A percentile compares a stretch with the other conserved stretches of the same genome.
Evolutionary conservation across 2,329 filamentous ascomycete species (phyloP).

Genomic region (Diaporthe longicolla): DNA sequence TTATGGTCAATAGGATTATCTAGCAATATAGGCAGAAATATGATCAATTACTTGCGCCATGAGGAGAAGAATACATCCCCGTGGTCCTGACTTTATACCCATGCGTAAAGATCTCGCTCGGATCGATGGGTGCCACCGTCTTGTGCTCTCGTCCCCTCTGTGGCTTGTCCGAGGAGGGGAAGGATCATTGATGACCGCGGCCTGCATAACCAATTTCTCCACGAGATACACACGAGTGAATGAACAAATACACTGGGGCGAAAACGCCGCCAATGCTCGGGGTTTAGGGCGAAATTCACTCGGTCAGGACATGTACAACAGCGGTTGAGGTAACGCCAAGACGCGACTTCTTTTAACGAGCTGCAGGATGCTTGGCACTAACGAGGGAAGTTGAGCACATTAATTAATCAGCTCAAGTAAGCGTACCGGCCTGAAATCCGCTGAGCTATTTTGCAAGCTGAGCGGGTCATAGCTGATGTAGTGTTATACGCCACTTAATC

Average conservation of each 20-base stretch:
- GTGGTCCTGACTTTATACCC: neutral
- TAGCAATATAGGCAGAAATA: neutral
- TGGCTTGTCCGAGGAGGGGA: neutral
- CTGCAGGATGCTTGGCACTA: slow-evolving; percentile 7
- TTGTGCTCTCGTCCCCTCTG: neutral
- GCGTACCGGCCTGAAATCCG: too few relatives aligned
- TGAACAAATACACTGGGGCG: too few relatives aligned
- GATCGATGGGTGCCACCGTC: neutral
- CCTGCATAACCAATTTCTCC: neutral
- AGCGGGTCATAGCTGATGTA: too few relatives aligned
- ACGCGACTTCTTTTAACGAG: neutral
- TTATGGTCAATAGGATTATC: neutral
- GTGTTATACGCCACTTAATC: too few relatives aligned
- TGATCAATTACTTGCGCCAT: neutral
- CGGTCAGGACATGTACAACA: neutral
- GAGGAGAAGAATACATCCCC: neutral
- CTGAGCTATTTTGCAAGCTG: too few relatives aligned
- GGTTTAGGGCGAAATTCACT: neutral
- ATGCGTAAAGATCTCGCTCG: neutral
- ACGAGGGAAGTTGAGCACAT: neutral
- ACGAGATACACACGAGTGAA: neutral
- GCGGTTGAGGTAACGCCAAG: neutral
- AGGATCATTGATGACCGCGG: neutral
- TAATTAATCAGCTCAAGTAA: neutral
- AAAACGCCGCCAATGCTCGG: neutral